A percentile compares a stretch with the other conserved stretches of the same genome.
Evolutionary conservation across 164 flowering plant genomes (phyloP).

Genomic region (Nymphaea thermarum): DNA sequence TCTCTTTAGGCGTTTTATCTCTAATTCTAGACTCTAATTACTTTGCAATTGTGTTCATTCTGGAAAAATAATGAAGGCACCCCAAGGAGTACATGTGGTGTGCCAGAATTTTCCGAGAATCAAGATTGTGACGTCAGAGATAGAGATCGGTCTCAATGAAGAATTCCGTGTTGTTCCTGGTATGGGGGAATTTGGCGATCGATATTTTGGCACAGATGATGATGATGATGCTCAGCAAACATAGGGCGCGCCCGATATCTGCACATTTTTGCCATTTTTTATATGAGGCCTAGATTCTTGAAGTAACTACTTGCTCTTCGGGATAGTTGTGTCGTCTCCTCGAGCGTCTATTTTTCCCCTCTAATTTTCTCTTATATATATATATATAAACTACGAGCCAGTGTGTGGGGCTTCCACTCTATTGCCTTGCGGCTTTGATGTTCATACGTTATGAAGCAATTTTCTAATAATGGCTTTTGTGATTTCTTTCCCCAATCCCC

Average conservation of each 20-base stretch:
- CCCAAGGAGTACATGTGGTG: conserved; percentile 87
- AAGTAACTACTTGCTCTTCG: neutral
- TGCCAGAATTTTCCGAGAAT: conserved; percentile 80
- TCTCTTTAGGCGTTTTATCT: neutral
- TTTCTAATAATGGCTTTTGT: neutral
- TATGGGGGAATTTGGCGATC: conserved; percentile 95
- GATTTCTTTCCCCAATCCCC: too few relatives aligned
- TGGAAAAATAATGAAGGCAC: conserved; percentile 39
- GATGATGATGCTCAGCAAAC: conserved; percentile 22
- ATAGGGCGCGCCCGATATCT: neutral
- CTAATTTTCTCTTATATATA: neutral
- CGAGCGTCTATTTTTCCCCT: neutral
- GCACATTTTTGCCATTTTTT: neutral
- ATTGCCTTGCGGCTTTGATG: neutral
- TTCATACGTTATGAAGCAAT: neutral
- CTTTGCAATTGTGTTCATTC: neutral
- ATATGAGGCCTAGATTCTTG: neutral
- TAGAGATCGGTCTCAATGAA: conserved; percentile 65
- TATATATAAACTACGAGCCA: neutral
- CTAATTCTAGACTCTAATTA: too few relatives aligned
- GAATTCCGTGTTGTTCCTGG: conserved; percentile 90
- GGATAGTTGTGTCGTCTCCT: neutral
- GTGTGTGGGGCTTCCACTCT: neutral
- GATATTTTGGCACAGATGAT: conserved; percentile 96
- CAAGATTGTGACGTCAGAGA: conserved; percentile 96